These are phyloP conservation scores for Alternaria ventricosa DNA, from an alignment of 2,329 filamentous ascomycete genomes.

Conservation along the genomic window DNA sequence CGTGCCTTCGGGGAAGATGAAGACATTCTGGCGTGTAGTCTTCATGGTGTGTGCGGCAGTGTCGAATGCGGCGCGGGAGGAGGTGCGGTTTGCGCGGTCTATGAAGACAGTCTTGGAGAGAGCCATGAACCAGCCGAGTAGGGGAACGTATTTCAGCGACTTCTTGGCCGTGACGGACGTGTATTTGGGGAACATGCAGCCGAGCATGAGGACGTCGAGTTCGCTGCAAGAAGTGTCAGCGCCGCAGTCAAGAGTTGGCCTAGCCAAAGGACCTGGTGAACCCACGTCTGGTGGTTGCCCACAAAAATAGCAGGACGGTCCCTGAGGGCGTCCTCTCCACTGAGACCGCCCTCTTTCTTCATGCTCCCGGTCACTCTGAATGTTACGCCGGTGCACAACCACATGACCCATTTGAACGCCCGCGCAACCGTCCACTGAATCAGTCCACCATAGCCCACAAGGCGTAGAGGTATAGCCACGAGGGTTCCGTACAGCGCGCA, in stretches of 20 bases:
- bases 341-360: slow-evolving; percentile 37
- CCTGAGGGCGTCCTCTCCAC: slow-evolving; percentile 42
- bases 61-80: slow-evolving; percentile 84
- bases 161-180: slow-evolving; percentile 94
- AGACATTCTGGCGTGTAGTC: slow-evolving; percentile 70
- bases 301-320: slow-evolving; percentile 84
- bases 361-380: slow-evolving; percentile 68
- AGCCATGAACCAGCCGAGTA: slow-evolving; percentile 91
- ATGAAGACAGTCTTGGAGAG: slow-evolving; percentile 93
- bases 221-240: slow-evolving; percentile 58
- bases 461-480: slow-evolving; percentile 72
- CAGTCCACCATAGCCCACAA: slow-evolving; percentile 74
- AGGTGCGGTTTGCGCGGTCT: slow-evolving; percentile 83
- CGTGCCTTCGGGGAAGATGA: slow-evolving; percentile 91
- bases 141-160: slow-evolving; percentile 76
- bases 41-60: slow-evolving; percentile 83
- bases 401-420: slow-evolving; percentile 81
- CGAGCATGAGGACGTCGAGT: slow-evolving; percentile 91
- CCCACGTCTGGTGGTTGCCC: slow-evolving; percentile 85
- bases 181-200: slow-evolving; percentile 85
- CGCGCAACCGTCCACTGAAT: slow-evolving; percentile 86
- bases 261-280: slow-evolving; percentile 9
- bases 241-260: not conserved
- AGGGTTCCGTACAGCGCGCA: slow-evolving; percentile 75
- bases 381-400: slow-evolving; percentile 73